Conservation (phyloP, 208 protist species). For the Leishmania arabica region DNA sequence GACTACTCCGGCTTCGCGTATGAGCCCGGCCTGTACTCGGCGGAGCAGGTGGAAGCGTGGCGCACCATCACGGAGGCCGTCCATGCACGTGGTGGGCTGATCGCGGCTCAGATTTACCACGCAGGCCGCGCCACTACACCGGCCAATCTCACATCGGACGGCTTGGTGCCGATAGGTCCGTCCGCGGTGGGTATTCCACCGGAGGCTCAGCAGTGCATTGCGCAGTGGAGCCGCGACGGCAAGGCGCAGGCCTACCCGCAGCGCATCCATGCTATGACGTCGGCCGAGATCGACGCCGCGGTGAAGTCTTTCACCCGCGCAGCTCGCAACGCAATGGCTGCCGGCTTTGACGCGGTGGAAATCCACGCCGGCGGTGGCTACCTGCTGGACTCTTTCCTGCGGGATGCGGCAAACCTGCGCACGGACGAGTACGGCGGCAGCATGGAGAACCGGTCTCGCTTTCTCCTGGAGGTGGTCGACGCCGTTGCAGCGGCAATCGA, state of each 20-base stretch:
- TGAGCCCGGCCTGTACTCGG: conserved; percentile 57
- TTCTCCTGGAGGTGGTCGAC: conserved; percentile 78
- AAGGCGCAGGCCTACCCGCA: conserved; percentile 31
- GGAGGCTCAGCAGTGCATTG: conserved; percentile 10
- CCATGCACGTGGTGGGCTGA: conserved; percentile 51
- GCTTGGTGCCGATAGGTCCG: conserved; percentile 12
- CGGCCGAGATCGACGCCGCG: conserved; percentile 55
- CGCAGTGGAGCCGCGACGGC: conserved; percentile 20
- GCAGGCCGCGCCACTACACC: conserved; percentile 41
- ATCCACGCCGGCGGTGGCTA: conserved; percentile 93
- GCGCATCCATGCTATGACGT: conserved; percentile 43
- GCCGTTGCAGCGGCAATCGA: conserved; percentile 44
- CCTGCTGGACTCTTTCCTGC: conserved; percentile 86
- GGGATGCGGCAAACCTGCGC: conserved; percentile 59
- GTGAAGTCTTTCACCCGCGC: conserved; percentile 62
- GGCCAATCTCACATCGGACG: conserved; percentile 23
- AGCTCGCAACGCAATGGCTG: conserved; percentile 59
- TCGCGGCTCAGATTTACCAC: conserved; percentile 61
- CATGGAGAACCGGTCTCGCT: conserved; percentile 70
- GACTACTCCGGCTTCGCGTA: conserved; percentile 38
- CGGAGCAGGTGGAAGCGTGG: conserved; percentile 60
- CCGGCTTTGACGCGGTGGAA: conserved; percentile 92
- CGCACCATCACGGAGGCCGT: conserved; percentile 60
- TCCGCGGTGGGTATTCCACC: conserved; percentile 15
- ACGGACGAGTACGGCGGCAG: conserved; percentile 89